Conservation (phyloP, 2,329 filamentous ascomycete species). For the Lachnellula hyalina region DNA sequence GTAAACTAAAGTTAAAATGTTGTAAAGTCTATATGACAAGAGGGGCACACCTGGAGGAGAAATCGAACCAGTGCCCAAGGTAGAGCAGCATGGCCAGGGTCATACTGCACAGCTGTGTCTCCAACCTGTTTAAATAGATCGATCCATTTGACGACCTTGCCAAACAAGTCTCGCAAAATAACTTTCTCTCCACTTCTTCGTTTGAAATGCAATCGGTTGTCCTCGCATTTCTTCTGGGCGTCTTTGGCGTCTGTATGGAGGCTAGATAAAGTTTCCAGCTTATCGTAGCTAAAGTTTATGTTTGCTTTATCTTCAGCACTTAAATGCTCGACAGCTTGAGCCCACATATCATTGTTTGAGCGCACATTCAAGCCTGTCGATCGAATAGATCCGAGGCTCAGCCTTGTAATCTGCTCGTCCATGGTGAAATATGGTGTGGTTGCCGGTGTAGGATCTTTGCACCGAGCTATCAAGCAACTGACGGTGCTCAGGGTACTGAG, state of each 20-base stretch:
- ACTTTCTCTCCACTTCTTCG: conserved; percentile 9
- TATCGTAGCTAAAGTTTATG: not conserved
- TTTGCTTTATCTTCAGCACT: too few species aligned
- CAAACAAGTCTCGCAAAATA: conserved; percentile 14
- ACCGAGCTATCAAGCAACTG: too few species aligned
- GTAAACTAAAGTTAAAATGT: not conserved
- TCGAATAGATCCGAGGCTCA: too few species aligned
- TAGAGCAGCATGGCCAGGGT: conserved; percentile 23
- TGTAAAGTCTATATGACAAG: not conserved
- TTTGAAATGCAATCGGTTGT: not conserved
- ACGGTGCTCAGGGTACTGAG: too few species aligned
- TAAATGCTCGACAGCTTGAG: too few species aligned
- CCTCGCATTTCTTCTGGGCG: not conserved
- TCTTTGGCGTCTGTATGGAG: not conserved
- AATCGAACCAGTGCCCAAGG: conserved; percentile 29
- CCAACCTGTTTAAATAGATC: conserved; percentile 24
- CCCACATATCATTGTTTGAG: too few species aligned
- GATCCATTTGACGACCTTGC: conserved; percentile 21
- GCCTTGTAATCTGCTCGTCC: too few species aligned
- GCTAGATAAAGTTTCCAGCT: not conserved
- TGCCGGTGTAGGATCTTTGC: too few species aligned
- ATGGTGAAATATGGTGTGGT: too few species aligned
- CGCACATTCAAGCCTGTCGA: too few species aligned
- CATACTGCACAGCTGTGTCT: conserved; percentile 23
- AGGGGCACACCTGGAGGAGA: conserved; percentile 17